A percentile compares a stretch with the other conserved stretches of the same genome.
Evolutionary conservation across 352 stramenopile species (phyloP).

Genomic region (Halophytophthora polymorphica): DNA sequence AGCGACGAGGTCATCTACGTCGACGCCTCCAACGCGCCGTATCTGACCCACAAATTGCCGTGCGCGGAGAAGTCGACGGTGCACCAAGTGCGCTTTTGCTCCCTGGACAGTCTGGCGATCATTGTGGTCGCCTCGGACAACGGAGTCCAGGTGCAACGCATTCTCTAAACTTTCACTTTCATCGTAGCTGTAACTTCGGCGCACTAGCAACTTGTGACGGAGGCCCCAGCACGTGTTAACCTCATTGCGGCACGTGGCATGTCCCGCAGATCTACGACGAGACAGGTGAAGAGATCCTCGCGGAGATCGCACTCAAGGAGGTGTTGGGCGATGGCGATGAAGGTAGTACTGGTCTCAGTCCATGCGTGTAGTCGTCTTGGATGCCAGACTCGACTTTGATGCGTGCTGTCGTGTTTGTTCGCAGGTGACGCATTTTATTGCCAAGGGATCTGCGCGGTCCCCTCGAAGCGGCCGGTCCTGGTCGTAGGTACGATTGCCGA

Average conservation of each 20-base stretch:
- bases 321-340: constrained; percentile 36
- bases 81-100: constrained; percentile 66
- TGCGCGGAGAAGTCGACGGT: constrained; percentile 46
- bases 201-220: background rate
- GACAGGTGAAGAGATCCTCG: constrained; percentile 49
- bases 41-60: constrained; percentile 36
- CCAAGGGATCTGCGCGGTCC: constrained; percentile 54
- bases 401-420: background rate
- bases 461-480: constrained; percentile 41
- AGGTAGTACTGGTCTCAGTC: constrained; percentile 21
- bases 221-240: too few species aligned
- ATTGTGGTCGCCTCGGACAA: constrained; percentile 67
- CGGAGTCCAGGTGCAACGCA: constrained; percentile 40
- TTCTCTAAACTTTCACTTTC: constrained; percentile 1
- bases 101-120: constrained; percentile 35
- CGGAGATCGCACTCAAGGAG: constrained; percentile 60
- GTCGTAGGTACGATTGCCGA: constrained; percentile 37
- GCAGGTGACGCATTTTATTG: constrained; percentile 52
- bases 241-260: too few species aligned
- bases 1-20: constrained; percentile 46
- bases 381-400: background rate
- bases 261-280: constrained; percentile 53
- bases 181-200: background rate
- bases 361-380: background rate
- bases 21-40: constrained; percentile 38